Evolutionary conservation across 441 rosid species (phyloP).

Genomic region (Pelargonium hybrid): DNA sequence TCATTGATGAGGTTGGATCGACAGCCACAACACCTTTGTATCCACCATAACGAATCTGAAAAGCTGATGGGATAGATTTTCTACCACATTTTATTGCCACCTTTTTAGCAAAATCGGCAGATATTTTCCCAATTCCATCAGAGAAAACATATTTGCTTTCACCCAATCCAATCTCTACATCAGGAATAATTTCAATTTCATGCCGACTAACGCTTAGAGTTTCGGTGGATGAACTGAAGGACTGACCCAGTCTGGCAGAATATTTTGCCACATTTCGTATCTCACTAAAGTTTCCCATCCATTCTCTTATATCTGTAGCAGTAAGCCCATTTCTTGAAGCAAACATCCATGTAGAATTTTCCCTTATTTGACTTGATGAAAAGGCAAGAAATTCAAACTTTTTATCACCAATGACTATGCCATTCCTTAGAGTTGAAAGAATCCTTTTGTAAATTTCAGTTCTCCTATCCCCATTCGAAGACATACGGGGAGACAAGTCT

Average conservation of each 20-base stretch:
- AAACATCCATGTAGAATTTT: constrained; percentile 64
- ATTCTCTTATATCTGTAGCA: constrained; percentile 33
- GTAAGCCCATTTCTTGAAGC: constrained; percentile 38
- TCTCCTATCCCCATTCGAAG: constrained; percentile 17
- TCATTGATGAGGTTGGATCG: constrained; percentile 31
- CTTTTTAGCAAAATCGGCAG: constrained; percentile 27
- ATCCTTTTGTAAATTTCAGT: constrained; percentile 39
- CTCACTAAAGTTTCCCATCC: constrained; percentile 35
- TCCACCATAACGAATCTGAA: constrained; percentile 45
- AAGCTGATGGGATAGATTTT: constrained; percentile 33
- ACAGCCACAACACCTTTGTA: constrained; percentile 52
- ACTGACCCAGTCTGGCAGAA: constrained; percentile 47
- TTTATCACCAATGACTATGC: constrained; percentile 38
- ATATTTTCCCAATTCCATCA: constrained; percentile 52
- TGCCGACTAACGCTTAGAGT: constrained; percentile 24
- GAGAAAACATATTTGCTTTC: constrained; percentile 30
- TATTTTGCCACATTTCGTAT: constrained; percentile 60
- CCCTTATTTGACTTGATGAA: constrained; percentile 52
- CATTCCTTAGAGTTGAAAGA: constrained; percentile 36
- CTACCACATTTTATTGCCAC: constrained; percentile 30
- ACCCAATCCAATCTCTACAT: constrained; percentile 14
- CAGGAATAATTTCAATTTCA: constrained; percentile 31
- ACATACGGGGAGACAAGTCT: constrained; percentile 32
- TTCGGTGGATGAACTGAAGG: constrained; percentile 55
- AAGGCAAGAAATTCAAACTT: constrained; percentile 57